A percentile compares a stretch with the other conserved stretches of the same genome.
phyloP scores from a whole-genome alignment of 2,329 filamentous ascomycete genomes.

The Cladosporium velox region DNA sequence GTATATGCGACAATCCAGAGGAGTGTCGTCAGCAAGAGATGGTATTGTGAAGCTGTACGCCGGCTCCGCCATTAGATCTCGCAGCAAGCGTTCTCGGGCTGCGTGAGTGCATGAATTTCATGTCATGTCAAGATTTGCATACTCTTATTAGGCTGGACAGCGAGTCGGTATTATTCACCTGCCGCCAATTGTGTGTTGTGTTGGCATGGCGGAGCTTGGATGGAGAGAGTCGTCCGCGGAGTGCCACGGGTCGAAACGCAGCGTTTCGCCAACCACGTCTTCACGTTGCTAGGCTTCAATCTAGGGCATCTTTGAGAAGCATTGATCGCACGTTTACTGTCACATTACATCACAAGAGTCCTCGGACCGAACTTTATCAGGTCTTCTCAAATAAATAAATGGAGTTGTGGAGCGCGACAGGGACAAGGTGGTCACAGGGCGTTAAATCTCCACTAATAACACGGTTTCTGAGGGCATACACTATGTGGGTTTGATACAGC shows the following conservation, averaged over 20 bases:
- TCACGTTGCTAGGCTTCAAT: not conserved
- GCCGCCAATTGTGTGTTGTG: not conserved
- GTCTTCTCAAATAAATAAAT: not conserved
- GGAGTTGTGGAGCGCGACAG: not conserved
- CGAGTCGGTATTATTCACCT: not conserved
- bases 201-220: not conserved
- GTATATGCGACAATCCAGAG: conserved; percentile 81
- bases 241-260: not conserved
- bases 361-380: not conserved
- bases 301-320: not conserved
- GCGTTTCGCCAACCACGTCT: conserved; percentile 2
- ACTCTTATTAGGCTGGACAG: not conserved
- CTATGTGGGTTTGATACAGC: not conserved
- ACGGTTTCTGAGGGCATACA: not conserved
- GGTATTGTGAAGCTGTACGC: conserved; percentile 70
- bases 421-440: not conserved
- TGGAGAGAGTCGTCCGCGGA: not conserved
- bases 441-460: not conserved
- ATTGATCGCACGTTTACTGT: not conserved
- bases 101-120: not conserved
- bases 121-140: not conserved
- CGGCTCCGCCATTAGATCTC: conserved; percentile 9
- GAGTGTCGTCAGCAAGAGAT: conserved; percentile 75
- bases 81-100: not conserved
- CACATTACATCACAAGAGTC: not conserved